phyloP scores from a whole-genome alignment of 495 filamentous ascomycete genomes.

The Penicillium steckii region DNA sequence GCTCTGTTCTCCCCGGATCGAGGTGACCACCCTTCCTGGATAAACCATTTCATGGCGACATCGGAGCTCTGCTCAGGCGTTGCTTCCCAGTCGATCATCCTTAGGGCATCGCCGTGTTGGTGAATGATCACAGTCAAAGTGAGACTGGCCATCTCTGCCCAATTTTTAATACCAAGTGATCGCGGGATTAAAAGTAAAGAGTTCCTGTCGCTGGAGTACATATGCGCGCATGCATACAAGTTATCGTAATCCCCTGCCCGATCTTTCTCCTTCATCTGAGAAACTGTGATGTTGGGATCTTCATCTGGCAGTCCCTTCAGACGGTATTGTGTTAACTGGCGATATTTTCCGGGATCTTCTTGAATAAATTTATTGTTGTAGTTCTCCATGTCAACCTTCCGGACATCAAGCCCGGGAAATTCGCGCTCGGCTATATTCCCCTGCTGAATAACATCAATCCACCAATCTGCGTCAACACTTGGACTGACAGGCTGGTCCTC shows the following conservation, averaged over 20 bases:
- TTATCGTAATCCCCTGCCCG: slow-evolving; percentile 45
- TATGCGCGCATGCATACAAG: slow-evolving; percentile 62
- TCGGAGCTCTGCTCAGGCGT: slow-evolving; percentile 14
- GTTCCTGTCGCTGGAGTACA: slow-evolving; percentile 68
- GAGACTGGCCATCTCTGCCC: slow-evolving; percentile 57
- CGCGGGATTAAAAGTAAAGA: slow-evolving; percentile 63
- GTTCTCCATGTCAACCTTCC: slow-evolving; percentile 60
- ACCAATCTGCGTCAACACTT: slow-evolving; percentile 49
- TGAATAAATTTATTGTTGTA: slow-evolving; percentile 50
- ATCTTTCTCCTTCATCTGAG: slow-evolving; percentile 22
- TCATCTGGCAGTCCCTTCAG: slow-evolving; percentile 42
- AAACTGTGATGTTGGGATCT: slow-evolving; percentile 9
- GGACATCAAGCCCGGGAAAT: slow-evolving; percentile 61
- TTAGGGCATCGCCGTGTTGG: slow-evolving; percentile 34
- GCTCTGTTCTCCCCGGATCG: slow-evolving; percentile 55
- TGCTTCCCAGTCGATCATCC: slow-evolving; percentile 39
- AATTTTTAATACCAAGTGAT: slow-evolving; percentile 53
- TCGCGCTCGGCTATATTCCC: slow-evolving; percentile 30
- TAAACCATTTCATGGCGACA: slow-evolving; percentile 58
- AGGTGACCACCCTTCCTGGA: slow-evolving; percentile 64
- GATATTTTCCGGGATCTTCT: slow-evolving; percentile 48
- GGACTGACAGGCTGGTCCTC: slow-evolving; percentile 39
- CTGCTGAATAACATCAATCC: slow-evolving; percentile 25
- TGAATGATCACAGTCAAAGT: slow-evolving; percentile 65
- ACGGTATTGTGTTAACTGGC: slow-evolving; percentile 60